Evolutionary conservation across 176 grass and related monocot species (phyloP).

Genomic region (Dendrocalamus sinicus): DNA sequence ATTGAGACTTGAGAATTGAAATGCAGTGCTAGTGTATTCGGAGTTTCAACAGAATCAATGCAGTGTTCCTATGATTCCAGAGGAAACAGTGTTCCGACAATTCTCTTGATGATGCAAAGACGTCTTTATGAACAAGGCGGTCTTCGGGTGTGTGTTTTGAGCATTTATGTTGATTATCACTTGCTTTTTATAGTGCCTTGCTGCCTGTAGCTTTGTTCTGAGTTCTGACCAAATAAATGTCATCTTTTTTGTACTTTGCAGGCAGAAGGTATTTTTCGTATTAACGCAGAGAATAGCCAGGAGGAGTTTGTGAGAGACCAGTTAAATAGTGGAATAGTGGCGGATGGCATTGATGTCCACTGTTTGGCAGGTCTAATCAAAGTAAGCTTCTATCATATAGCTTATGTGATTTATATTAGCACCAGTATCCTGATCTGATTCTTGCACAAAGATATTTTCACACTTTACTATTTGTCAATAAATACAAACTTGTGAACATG

Average conservation of each 20-base stretch:
- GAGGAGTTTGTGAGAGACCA: slow-evolving; percentile 78
- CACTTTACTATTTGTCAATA: background rate
- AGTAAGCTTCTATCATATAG: slow-evolving; percentile 49
- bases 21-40: slow-evolving; percentile 74
- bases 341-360: slow-evolving; percentile 75
- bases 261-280: slow-evolving; percentile 86
- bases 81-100: slow-evolving; percentile 75
- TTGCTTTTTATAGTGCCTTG: background rate
- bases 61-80: slow-evolving; percentile 73
- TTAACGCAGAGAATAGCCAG: slow-evolving; percentile 83
- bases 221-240: slow-evolving; percentile 13
- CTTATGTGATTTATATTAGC: slow-evolving; percentile 15
- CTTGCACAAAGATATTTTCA: background rate
- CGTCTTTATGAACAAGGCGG: slow-evolving; percentile 76
- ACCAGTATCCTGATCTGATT: slow-evolving; percentile 18
- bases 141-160: slow-evolving; percentile 51
- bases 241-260: slow-evolving; percentile 40
- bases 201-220: slow-evolving; percentile 10
- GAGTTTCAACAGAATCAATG: slow-evolving; percentile 83
- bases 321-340: slow-evolving; percentile 71
- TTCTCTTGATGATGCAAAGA: slow-evolving; percentile 81
- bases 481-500: background rate
- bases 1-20: slow-evolving; percentile 31
- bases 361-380: slow-evolving; percentile 82
- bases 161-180: background rate